Evolutionary conservation across 2,329 filamentous ascomycete species (phyloP).

Genomic region (Capronia coronata): DNA sequence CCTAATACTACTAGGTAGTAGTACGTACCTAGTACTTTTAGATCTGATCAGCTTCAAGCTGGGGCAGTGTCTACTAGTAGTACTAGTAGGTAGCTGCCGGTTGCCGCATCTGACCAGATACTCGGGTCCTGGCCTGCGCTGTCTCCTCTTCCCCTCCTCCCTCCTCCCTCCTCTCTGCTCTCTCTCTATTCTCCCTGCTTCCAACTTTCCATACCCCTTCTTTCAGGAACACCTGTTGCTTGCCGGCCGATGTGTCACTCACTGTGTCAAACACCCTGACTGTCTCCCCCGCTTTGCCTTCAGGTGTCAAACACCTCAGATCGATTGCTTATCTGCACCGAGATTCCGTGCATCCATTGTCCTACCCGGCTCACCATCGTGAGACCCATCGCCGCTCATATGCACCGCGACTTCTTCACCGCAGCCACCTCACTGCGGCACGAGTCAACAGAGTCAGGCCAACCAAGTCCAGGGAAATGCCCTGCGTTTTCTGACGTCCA

Average conservation of each 20-base stretch:
- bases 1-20: too few species aligned
- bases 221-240: conserved; percentile 12
- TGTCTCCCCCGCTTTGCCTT: neutral
- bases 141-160: neutral
- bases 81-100: conserved; percentile 1
- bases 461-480: neutral
- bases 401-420: neutral
- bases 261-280: neutral
- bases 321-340: conserved; percentile 16
- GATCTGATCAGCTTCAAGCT: too few species aligned
- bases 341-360: conserved; percentile 17
- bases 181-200: neutral
- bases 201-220: neutral
- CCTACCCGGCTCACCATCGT: conserved; percentile 7
- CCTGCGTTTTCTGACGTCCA: conserved; percentile 3
- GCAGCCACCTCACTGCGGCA: neutral
- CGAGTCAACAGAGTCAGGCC: conserved; percentile 2
- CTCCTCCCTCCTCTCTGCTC: neutral
- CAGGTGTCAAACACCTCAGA: conserved; percentile 7
- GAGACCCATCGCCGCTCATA: neutral
- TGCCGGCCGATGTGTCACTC: neutral
- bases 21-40: too few species aligned
- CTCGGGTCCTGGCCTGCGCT: conserved; percentile 11
- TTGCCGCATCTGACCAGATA: conserved; percentile 11
- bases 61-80: too few species aligned